A percentile compares a stretch with the other conserved stretches of the same genome.
phyloP scores from a whole-genome alignment of 495 filamentous ascomycete species.

The Tuber aestivum region DNA sequence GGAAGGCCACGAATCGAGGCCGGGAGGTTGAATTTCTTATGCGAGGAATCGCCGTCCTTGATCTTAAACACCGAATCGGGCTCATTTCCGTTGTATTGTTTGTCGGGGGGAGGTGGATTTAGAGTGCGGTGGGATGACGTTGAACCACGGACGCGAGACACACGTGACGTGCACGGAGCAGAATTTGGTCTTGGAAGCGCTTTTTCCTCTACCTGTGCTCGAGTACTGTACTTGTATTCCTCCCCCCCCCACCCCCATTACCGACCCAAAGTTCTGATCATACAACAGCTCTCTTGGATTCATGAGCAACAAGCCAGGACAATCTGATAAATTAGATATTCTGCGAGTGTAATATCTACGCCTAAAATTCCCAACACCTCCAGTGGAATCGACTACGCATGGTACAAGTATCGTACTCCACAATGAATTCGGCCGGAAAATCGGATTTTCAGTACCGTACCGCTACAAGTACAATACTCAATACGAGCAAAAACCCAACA shows the following conservation, averaged over 20 bases:
- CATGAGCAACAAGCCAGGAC: background rate
- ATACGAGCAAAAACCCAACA: background rate
- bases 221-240: no score
- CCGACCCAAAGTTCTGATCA: background rate
- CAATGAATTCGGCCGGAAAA: background rate
- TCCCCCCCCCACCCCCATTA: no score
- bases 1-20: background rate
- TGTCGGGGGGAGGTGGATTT: background rate
- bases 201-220: no score
- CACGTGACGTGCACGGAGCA: conserved; percentile 2
- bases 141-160: conserved; percentile 9
- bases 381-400: background rate
- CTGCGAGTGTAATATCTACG: background rate
- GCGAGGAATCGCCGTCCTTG: conserved; percentile 1
- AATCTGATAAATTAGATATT: background rate
- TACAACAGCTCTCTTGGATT: background rate
- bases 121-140: conserved; percentile 16
- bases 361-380: background rate
- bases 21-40: background rate
- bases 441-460: background rate
- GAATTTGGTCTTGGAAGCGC: background rate
- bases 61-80: conserved; percentile 15
- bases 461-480: no score
- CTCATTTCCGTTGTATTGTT: conserved; percentile 19
- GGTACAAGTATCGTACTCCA: no score